Base-by-base conservation (phyloP, 2,329 filamentous ascomycete genomes). In the Venturiaceae sp. region DNA sequence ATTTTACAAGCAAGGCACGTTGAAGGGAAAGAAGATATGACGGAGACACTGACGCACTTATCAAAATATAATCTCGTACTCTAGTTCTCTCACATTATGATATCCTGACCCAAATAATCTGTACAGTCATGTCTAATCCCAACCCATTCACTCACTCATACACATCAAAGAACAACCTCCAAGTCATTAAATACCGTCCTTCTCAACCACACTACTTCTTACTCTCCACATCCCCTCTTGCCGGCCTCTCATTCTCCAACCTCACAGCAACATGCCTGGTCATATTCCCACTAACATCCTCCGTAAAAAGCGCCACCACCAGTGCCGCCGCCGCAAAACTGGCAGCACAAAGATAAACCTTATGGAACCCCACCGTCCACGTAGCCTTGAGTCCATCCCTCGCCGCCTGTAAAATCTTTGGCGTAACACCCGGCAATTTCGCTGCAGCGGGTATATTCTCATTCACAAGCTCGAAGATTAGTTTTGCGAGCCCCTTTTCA, bases 401-500 rank as follows among this genome's bases (percentile, higher is more conserved):
- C 11, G 57, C 58, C 23, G 39, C 57, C 13, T 30, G 14, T 13
- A 60, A 8, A 14, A 55, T 52, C 6, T 44, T 23, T 2, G 36
- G 57, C 28, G 55, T 60, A 13, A 59, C 41, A 16, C 58, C 58
- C 14, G 59, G 59, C 13, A 60, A 21, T 8, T 39, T 28, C 46
- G 26, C 21, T 5, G 47, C 59, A n/a, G 41, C 32, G 3, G n/a
- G 19, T 2, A 57, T 57, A 19, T 28, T 32, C 8, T 41, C 37
- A 46, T 46, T 46, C 21, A 9, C 28, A 19, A 46, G 28, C 7
- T 46, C 41, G 19, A 46, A 26, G 5, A 26, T 46, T 11, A 46
- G 19, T 46, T 46, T 26, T n/a, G 8, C 4, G 14, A 46, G 21
- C 14, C 41, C 41, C 4, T 19, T 11, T 21, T 39, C 23, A 3